phyloP scores from a whole-genome alignment of 2,329 filamentous ascomycete species.

The Aspergillus sp. region DNA sequence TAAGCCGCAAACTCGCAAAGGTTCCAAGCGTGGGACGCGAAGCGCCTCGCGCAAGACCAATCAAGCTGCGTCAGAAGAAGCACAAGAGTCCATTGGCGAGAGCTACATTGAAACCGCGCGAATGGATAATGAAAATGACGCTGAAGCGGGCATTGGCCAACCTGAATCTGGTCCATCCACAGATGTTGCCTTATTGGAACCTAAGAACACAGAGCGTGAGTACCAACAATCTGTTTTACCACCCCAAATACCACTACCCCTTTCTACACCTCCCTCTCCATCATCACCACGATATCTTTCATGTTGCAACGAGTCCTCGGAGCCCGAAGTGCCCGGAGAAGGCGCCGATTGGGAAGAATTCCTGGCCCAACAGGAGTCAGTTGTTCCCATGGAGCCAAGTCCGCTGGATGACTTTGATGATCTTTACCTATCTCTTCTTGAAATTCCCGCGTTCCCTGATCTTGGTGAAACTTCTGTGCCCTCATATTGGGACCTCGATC shows the following conservation, averaged over 20 bases:
- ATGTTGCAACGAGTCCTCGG: neutral
- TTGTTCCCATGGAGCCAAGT: neutral
- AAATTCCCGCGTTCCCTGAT: neutral
- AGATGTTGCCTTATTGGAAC: conserved; percentile 12
- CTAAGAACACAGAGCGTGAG: conserved; percentile 17
- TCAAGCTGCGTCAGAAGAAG: conserved; percentile 6
- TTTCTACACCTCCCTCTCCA: neutral
- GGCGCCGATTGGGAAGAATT: neutral
- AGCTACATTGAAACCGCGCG: neutral
- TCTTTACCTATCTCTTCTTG: neutral
- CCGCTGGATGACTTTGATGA: neutral
- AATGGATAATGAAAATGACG: conserved; percentile 9
- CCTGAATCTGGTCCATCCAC: neutral
- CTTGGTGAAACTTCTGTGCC: neutral
- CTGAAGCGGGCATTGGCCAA: neutral
- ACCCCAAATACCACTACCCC: neutral
- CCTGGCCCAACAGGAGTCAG: neutral
- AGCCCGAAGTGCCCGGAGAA: neutral
- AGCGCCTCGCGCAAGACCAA: conserved; percentile 15
- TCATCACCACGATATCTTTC: neutral
- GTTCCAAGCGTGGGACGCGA: conserved; percentile 14
- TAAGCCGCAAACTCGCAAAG: conserved; percentile 14
- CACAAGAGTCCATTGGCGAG: conserved; percentile 4
- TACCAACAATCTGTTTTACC: neutral
- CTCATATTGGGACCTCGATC: too few relatives aligned